Conservation (phyloP, 768 basidiomycete species). For the Pleurotus ostreatus region DNA sequence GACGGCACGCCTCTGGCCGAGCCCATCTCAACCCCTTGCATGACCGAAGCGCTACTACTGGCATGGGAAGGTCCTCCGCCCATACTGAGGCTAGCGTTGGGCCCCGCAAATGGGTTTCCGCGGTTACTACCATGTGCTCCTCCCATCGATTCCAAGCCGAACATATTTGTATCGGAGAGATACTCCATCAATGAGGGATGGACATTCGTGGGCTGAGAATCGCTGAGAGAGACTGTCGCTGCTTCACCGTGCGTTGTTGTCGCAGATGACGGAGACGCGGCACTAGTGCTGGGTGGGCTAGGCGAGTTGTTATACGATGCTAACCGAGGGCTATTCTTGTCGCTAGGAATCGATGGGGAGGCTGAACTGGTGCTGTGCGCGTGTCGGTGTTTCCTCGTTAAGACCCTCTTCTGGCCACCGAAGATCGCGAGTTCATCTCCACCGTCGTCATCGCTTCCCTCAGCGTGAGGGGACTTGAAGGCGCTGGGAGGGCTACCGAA, state of each 20-base stretch:
- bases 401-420: slow-evolving; percentile 45
- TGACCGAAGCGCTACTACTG: not conserved
- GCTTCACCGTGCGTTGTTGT: slow-evolving; percentile 4
- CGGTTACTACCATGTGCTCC: not conserved
- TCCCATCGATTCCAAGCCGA: not conserved
- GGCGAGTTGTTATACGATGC: slow-evolving; percentile 9
- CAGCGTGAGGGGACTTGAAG: slow-evolving; percentile 1
- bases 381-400: slow-evolving; percentile 24
- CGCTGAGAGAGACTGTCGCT: not conserved
- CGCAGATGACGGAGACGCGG: slow-evolving; percentile 14
- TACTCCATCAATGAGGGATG: slow-evolving; percentile 25
- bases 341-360: not conserved
- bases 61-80: not conserved
- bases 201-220: slow-evolving; percentile 2
- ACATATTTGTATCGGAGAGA: slow-evolving; percentile 17
- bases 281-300: slow-evolving; percentile 7
- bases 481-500: slow-evolving; percentile 7
- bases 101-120: not conserved
- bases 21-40: not conserved
- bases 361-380: not conserved
- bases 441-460: slow-evolving; percentile 23
- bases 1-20: not conserved
- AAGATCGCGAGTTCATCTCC: slow-evolving; percentile 52
- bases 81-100: not conserved
- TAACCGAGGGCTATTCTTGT: slow-evolving; percentile 13